A percentile compares a stretch with the other conserved stretches of the same genome.
These are phyloP conservation scores for Hevea brasiliensis DNA, from an alignment of 345 rosid genomes.

Conservation along the genomic window DNA sequence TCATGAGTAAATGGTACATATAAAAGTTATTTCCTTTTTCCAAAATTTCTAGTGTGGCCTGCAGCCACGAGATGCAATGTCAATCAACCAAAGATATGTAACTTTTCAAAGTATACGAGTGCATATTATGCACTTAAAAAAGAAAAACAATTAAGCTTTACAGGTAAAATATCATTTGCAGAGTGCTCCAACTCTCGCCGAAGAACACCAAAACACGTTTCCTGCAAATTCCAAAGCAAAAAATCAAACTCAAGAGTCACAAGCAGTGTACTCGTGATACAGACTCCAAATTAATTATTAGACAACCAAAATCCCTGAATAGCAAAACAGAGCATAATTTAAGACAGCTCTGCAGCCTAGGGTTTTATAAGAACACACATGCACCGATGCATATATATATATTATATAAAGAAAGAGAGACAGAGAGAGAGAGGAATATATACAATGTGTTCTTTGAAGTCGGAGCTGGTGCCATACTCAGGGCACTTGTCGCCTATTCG, in stretches of 20 bases:
- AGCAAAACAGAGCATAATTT: not conserved
- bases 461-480: constrained; percentile 71
- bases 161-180: constrained; percentile 52
- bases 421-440: constrained; percentile 10
- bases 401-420: not conserved
- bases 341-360: constrained; percentile 16
- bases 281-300: not conserved
- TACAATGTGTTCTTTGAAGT: constrained; percentile 85
- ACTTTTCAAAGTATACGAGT: not conserved
- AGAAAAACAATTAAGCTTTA: constrained; percentile 20
- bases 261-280: not conserved
- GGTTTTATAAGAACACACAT: constrained; percentile 11
- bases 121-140: not conserved
- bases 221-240: constrained; percentile 45
- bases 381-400: not conserved
- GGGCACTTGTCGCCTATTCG: constrained; percentile 88
- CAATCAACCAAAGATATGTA: not conserved
- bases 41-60: no score
- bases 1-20: no score
- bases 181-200: constrained; percentile 88
- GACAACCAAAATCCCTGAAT: not conserved
- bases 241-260: not conserved
- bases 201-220: constrained; percentile 72
- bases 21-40: no score
- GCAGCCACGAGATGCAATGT: not conserved